A percentile compares a stretch with the other conserved stretches of the same genome.
Conservation (phyloP, 495 filamentous ascomycete species). For the Opeltia flavorubescens region DNA sequence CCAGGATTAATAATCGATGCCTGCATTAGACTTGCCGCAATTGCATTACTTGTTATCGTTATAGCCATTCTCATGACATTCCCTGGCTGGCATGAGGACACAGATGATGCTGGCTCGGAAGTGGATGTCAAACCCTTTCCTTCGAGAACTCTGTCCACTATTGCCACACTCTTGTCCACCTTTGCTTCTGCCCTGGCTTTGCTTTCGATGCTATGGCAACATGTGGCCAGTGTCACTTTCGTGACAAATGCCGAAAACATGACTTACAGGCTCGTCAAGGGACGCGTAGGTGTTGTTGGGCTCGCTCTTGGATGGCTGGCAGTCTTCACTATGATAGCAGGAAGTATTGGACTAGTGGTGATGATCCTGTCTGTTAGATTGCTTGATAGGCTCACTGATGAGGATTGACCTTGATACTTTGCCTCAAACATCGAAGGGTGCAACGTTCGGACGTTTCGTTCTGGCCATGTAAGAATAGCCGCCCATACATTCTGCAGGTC, state of each 20-base stretch:
- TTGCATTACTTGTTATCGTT: constrained; percentile 65
- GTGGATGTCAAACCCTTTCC: constrained; percentile 71
- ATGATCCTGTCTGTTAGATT: constrained; percentile 13
- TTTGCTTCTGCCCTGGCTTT: constrained; percentile 66
- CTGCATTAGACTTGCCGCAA: constrained; percentile 54
- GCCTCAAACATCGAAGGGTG: no score
- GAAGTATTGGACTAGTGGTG: constrained; percentile 11
- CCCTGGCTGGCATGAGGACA: constrained; percentile 68
- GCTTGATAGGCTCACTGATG: constrained; percentile 7
- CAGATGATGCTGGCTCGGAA: constrained; percentile 47
- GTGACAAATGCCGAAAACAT: constrained; percentile 13
- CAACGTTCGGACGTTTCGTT: no score
- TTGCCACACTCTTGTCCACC: constrained; percentile 66
- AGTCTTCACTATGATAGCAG: constrained; percentile 7
- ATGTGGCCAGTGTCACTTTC: constrained; percentile 16
- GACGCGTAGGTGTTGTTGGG: constrained; percentile 11
- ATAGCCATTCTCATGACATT: constrained; percentile 66
- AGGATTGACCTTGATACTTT: no score
- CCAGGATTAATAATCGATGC: background rate
- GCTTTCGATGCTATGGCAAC: constrained; percentile 57
- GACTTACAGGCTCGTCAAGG: constrained; percentile 15
- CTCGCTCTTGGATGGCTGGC: constrained; percentile 17
- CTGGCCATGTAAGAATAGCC: no score
- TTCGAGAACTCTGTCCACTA: constrained; percentile 55
- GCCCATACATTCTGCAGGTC: no score